Evolutionary conservation across 768 basidiomycete species (phyloP).

Genomic region (Termitomyces sp.): DNA sequence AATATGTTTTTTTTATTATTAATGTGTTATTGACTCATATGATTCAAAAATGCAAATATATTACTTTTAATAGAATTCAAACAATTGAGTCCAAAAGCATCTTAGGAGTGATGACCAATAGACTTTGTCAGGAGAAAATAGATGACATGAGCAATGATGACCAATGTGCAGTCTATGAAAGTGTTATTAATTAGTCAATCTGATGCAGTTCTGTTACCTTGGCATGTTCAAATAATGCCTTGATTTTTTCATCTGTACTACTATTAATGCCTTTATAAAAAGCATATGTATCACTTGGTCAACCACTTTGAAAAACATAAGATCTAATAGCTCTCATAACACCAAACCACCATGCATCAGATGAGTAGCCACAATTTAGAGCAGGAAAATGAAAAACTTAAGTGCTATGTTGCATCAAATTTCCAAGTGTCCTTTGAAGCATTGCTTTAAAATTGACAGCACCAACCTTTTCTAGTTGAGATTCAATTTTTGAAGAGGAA

Average conservation of each 20-base stretch:
- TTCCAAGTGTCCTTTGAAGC: no score
- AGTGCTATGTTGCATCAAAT: neutral
- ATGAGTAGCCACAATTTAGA: conserved; percentile 1
- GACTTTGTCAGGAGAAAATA: neutral
- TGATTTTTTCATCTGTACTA: neutral
- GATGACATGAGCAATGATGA: neutral
- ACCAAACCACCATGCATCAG: conserved; percentile 2
- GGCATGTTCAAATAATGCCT: conserved; percentile 4
- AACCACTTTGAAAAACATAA: conserved; percentile 1
- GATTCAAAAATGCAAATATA: neutral
- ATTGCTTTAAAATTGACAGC: no score
- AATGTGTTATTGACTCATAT: conserved; percentile 4
- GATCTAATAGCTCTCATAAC: conserved; percentile 8
- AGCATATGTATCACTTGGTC: neutral
- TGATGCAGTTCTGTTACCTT: neutral
- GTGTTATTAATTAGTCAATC: neutral
- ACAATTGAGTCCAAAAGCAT: no score
- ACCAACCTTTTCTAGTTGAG: no score
- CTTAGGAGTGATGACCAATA: no score
- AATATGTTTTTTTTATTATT: neutral
- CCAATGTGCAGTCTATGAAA: neutral
- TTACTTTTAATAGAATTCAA: neutral
- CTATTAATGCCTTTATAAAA: no score
- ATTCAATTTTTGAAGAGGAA: no score
- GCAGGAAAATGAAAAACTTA: neutral